Evolutionary conservation across 1,139 yeast species (phyloP), one percentile per base, ranked within the genome.

Genomic region (Yamadazyma pseudoaaseri): DNA sequence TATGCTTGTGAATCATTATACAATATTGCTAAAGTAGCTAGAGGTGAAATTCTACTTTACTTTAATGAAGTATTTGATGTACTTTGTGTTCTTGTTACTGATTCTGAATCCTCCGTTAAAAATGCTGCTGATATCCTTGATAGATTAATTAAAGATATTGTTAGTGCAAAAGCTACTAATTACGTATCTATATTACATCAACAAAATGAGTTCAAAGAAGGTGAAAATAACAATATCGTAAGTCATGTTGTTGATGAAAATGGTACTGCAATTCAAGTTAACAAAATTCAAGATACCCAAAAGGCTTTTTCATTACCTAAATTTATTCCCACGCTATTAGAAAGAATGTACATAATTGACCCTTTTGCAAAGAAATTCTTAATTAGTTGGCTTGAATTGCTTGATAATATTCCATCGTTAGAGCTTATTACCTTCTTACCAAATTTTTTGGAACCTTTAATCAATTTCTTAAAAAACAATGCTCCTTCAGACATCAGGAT

Each of bases 1-100:
- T 94, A 90, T 58, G 97, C 98, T 0, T 92, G 98, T 62, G 99
- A 94, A 55, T 85, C 96, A 27, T 70, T 94, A 44, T 94, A 94
- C 60, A 94, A 94, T 59, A 90, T 94, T 32, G 96, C 98, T 34
- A 94, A 94, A 56, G 95, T 92, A 15, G 96, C 98, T 4, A 79
- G 95, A 48, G 98, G 98, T 13, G 98, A 94, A 57, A 86, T 92
- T 16, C 64, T 94, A 43, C 66, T 85, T 10, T 92, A 87, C 57
- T 92, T 92, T 65, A 94, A 92, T 57, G 97, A 92, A 58, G 82
- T 90, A 2, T 94, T 94, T 56, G 98, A 94, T 53, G 94, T 90
- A 15, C 69, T 92, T 37, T 89, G 97, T 56, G 82, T 82, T 34
- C 73, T 92, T 40, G 92, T 95, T 10, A 90, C 97, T 1, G 99